Conservation (phyloP, 148 eudicot species). For the Silene conica region DNA sequence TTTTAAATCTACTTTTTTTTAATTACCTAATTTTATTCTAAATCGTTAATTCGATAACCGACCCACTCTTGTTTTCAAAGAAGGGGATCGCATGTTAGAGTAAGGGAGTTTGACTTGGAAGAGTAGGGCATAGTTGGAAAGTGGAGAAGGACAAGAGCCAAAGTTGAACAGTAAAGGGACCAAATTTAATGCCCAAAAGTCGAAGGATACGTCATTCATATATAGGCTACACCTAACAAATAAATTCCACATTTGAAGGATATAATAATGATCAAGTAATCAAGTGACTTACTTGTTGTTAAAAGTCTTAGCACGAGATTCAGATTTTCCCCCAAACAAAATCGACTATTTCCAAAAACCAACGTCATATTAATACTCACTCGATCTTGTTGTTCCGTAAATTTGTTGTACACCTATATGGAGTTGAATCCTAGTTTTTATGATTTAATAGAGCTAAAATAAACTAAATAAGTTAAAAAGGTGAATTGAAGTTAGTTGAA, state of each 20-base stretch:
- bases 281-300: not conserved
- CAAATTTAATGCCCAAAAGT: conserved; percentile 7
- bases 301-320: conserved; percentile 20
- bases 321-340: not conserved
- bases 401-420: too few relatives aligned
- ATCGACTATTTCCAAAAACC: not conserved
- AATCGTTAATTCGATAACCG: too few relatives aligned
- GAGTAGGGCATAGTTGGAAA: not conserved
- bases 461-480: too few relatives aligned
- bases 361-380: not conserved
- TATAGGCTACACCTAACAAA: not conserved
- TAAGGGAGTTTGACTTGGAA: not conserved
- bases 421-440: too few relatives aligned
- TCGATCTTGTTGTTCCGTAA: not conserved
- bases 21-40: too few relatives aligned
- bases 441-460: too few relatives aligned
- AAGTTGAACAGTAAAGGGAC: conserved; percentile 11
- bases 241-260: conserved; percentile 5
- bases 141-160: conserved; percentile 10
- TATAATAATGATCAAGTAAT: not conserved
- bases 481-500: too few relatives aligned
- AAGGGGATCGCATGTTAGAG: too few relatives aligned
- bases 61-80: too few relatives aligned
- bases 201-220: not conserved
- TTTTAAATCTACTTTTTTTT: too few relatives aligned